phyloP scores from a whole-genome alignment of 2,329 filamentous ascomycete species.

The Fusarium coffeatum region DNA sequence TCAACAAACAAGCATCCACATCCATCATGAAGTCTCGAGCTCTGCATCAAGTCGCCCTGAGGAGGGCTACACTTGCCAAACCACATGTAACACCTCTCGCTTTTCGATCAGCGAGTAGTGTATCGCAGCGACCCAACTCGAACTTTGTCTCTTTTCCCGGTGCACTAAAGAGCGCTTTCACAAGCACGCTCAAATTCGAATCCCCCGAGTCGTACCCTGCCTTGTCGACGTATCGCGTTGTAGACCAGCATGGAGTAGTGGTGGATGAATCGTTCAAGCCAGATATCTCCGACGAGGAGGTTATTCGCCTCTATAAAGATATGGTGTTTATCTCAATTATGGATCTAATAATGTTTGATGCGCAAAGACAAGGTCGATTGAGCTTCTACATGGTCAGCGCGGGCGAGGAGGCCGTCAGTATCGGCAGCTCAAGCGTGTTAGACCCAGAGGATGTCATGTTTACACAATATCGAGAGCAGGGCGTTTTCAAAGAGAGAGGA shows the following conservation, averaged over 20 bases:
- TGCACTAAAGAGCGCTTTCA: conserved; percentile 95
- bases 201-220: conserved; percentile 77
- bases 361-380: conserved; percentile 91
- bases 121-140: conserved; percentile 68
- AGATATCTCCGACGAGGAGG: conserved; percentile 73
- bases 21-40: conserved; percentile 51
- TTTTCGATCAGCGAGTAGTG: conserved; percentile 58
- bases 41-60: conserved; percentile 47
- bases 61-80: conserved; percentile 43
- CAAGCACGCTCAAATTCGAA: conserved; percentile 80
- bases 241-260: conserved; percentile 87
- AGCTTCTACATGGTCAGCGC: conserved; percentile 98
- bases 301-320: conserved; percentile 71
- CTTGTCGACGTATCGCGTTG: conserved; percentile 90
- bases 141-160: conserved; percentile 82
- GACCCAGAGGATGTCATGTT: conserved; percentile 90
- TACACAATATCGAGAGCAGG: conserved; percentile 93
- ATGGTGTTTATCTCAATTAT: conserved; percentile 82
- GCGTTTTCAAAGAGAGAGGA: conserved; percentile 89
- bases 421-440: conserved; percentile 87
- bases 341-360: conserved; percentile 98
- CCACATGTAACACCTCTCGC: conserved; percentile 37
- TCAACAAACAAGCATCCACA: conserved; percentile 4
- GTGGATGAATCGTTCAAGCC: conserved; percentile 78
- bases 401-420: conserved; percentile 92